Percentiles rank a stretch among this genome's conserved stretches.
phyloP scores from a whole-genome alignment of 2,329 filamentous ascomycete species.

The Trichoderma semiorbis region DNA sequence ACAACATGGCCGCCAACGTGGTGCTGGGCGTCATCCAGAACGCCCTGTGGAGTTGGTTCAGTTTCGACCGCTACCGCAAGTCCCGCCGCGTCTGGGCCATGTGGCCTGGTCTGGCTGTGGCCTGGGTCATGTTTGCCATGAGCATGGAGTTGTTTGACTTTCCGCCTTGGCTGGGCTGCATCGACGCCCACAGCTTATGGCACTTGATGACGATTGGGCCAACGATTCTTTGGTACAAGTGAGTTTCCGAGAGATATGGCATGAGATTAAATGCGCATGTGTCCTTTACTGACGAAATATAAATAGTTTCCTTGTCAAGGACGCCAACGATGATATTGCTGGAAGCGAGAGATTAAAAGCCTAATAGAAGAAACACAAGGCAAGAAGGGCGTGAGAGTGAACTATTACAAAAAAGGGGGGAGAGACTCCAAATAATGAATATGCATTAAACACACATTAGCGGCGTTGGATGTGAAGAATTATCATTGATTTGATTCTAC shows the following conservation, averaged over 20 bases:
- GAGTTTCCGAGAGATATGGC: constrained; percentile 40
- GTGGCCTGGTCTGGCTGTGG: constrained; percentile 87
- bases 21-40: constrained; percentile 77
- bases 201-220: constrained; percentile 89
- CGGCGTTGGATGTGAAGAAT: not conserved
- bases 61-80: constrained; percentile 67
- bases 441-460: not conserved
- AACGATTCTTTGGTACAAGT: constrained; percentile 92
- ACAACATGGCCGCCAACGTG: constrained; percentile 97
- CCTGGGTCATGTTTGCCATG: constrained; percentile 91
- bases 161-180: constrained; percentile 71
- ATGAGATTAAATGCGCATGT: not conserved
- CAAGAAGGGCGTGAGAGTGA: not conserved
- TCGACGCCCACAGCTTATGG: constrained; percentile 96
- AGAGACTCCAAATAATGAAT: not conserved
- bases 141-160: constrained; percentile 95
- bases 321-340: constrained; percentile 78
- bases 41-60: constrained; percentile 81
- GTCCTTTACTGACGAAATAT: constrained; percentile 23
- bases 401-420: not conserved
- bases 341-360: constrained; percentile 67
- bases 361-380: constrained; percentile 12
- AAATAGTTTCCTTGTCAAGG: constrained; percentile 76
- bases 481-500: not conserved
- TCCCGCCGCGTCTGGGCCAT: constrained; percentile 74